These are phyloP conservation scores for Cerrena zonata DNA, from an alignment of 1,284 basidiomycete species.

Conservation along the genomic window DNA sequence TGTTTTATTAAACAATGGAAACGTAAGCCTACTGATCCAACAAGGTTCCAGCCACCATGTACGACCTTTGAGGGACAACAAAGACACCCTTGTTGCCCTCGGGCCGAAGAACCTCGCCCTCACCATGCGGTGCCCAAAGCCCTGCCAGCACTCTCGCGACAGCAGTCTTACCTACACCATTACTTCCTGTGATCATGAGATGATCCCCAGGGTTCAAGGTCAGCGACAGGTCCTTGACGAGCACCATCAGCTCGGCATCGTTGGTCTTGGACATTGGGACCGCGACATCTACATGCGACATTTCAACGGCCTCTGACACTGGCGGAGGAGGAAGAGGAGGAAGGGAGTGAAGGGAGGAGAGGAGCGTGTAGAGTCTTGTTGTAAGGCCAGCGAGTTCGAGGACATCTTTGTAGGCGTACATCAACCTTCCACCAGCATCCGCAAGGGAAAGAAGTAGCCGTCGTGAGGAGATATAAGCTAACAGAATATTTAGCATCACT, in stretches of 20 bases:
- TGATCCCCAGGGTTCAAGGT: conserved; percentile 78
- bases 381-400: conserved; percentile 92
- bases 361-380: conserved; percentile 80
- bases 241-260: conserved; percentile 26
- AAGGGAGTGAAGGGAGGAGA: conserved; percentile 81
- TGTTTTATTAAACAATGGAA: neutral
- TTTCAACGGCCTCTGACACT: conserved; percentile 33
- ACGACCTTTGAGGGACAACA: conserved; percentile 88
- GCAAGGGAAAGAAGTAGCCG: conserved; percentile 87
- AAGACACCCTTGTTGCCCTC: conserved; percentile 58
- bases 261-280: conserved; percentile 52
- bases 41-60: conserved; percentile 82
- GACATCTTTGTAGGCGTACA: conserved; percentile 89
- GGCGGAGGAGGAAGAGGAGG: conserved; percentile 37
- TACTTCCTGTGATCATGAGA: conserved; percentile 89
- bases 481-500: neutral
- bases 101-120: conserved; percentile 37
- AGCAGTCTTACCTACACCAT: conserved; percentile 91
- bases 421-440: conserved; percentile 88
- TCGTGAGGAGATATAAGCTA: conserved; percentile 95
- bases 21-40: conserved; percentile 68
- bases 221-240: conserved; percentile 73
- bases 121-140: conserved; percentile 69
- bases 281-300: conserved; percentile 68
- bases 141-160: conserved; percentile 87